Evolutionary conservation across 2,329 filamentous ascomycete species (phyloP).

Genomic region (Trichophyton mentagrophytes): DNA sequence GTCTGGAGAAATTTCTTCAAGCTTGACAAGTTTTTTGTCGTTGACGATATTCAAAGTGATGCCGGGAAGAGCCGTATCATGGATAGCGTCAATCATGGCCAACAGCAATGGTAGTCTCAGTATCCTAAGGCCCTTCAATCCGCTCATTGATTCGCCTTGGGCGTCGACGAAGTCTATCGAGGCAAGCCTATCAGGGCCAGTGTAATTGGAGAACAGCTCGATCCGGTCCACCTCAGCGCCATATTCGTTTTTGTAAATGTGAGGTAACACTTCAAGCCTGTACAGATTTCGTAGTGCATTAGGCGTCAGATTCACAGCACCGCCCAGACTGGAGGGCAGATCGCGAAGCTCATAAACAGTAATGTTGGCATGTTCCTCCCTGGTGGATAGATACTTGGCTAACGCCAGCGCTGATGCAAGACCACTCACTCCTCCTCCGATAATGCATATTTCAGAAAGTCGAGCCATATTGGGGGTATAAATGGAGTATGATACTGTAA

Average conservation of each 20-base stretch:
- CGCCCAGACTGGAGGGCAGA: constrained; percentile 22
- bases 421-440: constrained; percentile 16
- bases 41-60: constrained; percentile 21
- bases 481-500: background rate
- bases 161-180: constrained; percentile 31
- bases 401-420: constrained; percentile 15
- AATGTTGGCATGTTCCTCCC: constrained; percentile 8
- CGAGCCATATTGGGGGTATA: background rate
- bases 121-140: constrained; percentile 40
- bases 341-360: constrained; percentile 22
- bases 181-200: constrained; percentile 40
- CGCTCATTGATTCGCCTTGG: constrained; percentile 17
- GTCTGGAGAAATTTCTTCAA: constrained; percentile 35
- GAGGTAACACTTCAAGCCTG: constrained; percentile 31
- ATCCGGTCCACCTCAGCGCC: background rate
- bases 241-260: constrained; percentile 31
- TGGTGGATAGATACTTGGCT: constrained; percentile 8
- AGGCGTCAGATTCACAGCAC: constrained; percentile 19
- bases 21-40: constrained; percentile 33
- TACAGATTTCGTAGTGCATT: constrained; percentile 22
- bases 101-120: constrained; percentile 42
- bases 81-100: constrained; percentile 27
- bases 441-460: constrained; percentile 12
- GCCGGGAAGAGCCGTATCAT: background rate
- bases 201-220: constrained; percentile 15